Conservation (phyloP, 75 land plant genomes). For the Selaginella moellendorffii region DNA sequence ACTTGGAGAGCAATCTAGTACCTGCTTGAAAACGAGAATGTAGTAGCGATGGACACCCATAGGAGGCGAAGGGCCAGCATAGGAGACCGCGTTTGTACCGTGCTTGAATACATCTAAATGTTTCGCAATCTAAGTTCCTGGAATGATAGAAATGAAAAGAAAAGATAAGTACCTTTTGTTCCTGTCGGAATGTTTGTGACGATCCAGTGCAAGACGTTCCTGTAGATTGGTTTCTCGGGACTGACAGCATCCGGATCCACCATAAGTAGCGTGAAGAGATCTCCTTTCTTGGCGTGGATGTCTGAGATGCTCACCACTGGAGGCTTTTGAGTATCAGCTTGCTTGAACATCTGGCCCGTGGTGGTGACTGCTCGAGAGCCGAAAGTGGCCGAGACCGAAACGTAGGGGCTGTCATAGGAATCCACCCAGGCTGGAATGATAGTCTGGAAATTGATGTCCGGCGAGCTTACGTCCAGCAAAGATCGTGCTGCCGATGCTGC, state of each 20-base stretch:
- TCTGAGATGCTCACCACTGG: background rate
- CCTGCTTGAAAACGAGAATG: conserved; percentile 4
- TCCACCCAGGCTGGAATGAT: conserved; percentile 7
- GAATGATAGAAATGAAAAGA: background rate
- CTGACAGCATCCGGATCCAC: conserved; percentile 8
- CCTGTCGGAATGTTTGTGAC: background rate
- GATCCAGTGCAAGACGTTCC: conserved; percentile 6
- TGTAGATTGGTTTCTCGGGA: background rate
- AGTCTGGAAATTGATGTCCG: background rate
- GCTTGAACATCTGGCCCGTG: background rate
- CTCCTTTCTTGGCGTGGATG: background rate
- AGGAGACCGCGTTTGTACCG: background rate
- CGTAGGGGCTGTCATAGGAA: background rate
- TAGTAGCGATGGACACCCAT: conserved; percentile 11
- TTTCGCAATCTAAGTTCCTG: background rate
- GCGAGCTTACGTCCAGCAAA: background rate
- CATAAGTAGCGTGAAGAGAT: background rate
- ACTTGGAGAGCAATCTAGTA: background rate
- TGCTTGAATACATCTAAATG: background rate
- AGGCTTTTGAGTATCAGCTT: background rate
- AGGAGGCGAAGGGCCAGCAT: background rate
- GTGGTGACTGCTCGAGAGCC: background rate
- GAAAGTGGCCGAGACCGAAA: background rate
- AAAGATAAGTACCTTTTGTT: background rate
- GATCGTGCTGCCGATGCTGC: too few relatives aligned